phyloP scores from a whole-genome alignment of 2,329 filamentous ascomycete species.

The Alternaria gansuensis region DNA sequence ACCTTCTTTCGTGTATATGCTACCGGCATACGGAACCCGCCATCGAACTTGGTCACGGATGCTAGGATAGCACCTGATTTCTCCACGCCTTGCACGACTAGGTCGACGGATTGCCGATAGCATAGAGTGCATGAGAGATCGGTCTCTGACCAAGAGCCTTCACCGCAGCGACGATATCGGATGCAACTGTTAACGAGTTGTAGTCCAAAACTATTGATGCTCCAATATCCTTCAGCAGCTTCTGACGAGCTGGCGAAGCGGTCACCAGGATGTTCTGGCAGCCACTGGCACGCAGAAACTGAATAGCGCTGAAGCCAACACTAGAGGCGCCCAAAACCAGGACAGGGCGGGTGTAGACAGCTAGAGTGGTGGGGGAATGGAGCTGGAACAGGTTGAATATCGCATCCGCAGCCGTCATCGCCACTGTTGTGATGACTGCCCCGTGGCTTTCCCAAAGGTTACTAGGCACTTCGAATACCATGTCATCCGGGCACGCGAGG shows the following conservation, averaged over 20 bases:
- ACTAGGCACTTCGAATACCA: constrained; percentile 51
- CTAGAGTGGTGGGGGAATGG: constrained; percentile 58
- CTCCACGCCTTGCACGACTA: neutral
- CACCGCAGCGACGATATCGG: constrained; percentile 11
- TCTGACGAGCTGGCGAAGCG: constrained; percentile 21
- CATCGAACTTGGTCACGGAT: constrained; percentile 12
- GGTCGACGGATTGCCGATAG: neutral
- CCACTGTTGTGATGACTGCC: constrained; percentile 62
- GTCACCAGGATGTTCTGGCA: constrained; percentile 21
- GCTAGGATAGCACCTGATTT: neutral
- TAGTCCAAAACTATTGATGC: constrained; percentile 25
- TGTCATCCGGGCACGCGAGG: constrained; percentile 59
- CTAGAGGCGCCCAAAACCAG: constrained; percentile 26
- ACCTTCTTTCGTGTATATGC: neutral
- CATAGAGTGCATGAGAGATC: constrained; percentile 9
- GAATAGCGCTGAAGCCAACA: constrained; percentile 21
- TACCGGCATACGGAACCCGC: constrained; percentile 3
- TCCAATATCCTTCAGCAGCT: constrained; percentile 17
- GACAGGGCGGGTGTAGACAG: constrained; percentile 43
- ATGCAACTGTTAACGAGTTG: constrained; percentile 8
- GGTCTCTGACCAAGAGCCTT: constrained; percentile 8
- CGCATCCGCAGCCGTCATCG: constrained; percentile 65
- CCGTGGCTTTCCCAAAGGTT: constrained; percentile 55
- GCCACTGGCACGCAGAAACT: constrained; percentile 17
- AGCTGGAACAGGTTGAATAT: constrained; percentile 60